Conservation (phyloP, 2,329 filamentous ascomycete species). For the Aspergillus tubingensis region DNA sequence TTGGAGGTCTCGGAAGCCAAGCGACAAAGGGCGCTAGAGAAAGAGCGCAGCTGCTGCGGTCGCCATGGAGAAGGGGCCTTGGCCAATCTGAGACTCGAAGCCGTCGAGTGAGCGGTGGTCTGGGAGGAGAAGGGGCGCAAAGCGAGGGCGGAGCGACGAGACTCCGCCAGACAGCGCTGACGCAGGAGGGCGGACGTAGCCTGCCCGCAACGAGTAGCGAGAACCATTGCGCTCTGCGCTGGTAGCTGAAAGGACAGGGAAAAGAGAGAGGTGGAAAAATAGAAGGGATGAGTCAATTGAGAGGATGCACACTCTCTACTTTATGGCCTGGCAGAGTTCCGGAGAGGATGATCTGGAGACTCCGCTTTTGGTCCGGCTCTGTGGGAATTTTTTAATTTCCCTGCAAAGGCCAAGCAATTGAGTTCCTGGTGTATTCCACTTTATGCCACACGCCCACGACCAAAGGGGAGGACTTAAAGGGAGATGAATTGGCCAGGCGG, state of each 20-base stretch:
- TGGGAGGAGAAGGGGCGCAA: conserved; percentile 43
- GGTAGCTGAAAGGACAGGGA: conserved; percentile 16
- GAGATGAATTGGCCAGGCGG: conserved; percentile 16
- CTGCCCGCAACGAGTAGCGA: conserved; percentile 49
- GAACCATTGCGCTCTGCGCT: conserved; percentile 47
- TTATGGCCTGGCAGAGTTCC: not conserved
- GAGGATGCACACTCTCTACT: conserved; percentile 13
- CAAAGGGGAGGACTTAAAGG: conserved; percentile 19
- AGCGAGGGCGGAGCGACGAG: conserved; percentile 37
- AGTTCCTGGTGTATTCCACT: conserved; percentile 24
- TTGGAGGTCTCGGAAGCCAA: conserved; percentile 57
- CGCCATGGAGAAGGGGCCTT: conserved; percentile 40
- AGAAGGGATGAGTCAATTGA: conserved; percentile 20
- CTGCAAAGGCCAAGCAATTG: conserved; percentile 9
- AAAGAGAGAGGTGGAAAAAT: conserved; percentile 9
- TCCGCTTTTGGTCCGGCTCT: conserved; percentile 10
- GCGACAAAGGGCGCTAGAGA: conserved; percentile 44
- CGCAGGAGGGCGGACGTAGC: conserved; percentile 43
- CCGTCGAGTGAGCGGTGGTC: conserved; percentile 33
- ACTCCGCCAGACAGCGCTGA: conserved; percentile 44
- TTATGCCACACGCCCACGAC: conserved; percentile 25
- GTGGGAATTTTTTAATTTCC: conserved; percentile 8
- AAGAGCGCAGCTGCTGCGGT: conserved; percentile 46
- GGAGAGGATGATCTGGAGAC: conserved; percentile 9
- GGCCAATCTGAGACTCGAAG: conserved; percentile 39